These are phyloP conservation scores for Conringia planisiliqua DNA, from an alignment of 345 rosid species.

Conservation along the genomic window DNA sequence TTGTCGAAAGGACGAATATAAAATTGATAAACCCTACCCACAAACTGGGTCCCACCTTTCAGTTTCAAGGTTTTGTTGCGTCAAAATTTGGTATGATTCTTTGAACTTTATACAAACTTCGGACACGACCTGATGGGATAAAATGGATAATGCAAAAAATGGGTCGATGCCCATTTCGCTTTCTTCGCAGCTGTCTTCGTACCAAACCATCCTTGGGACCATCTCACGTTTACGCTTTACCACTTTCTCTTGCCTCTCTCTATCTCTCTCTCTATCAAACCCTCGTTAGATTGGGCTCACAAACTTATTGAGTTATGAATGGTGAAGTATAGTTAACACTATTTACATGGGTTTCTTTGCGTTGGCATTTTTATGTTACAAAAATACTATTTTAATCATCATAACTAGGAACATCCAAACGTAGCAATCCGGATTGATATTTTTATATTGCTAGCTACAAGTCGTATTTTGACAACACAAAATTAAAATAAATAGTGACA, in stretches of 20 bases:
- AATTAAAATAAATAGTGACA: no score
- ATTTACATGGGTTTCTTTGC: background rate
- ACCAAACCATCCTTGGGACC: slow-evolving; percentile 20
- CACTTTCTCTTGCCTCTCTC: background rate
- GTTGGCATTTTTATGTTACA: background rate
- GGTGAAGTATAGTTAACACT: background rate
- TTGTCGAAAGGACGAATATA: background rate
- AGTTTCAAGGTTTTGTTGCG: slow-evolving; percentile 18
- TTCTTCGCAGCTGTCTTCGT: slow-evolving; percentile 21
- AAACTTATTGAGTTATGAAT: background rate
- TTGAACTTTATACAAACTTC: slow-evolving; percentile 4
- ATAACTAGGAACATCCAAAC: background rate
- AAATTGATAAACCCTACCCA: slow-evolving; percentile 6
- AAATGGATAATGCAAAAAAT: slow-evolving; percentile 13
- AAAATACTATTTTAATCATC: background rate
- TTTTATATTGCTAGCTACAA: no score
- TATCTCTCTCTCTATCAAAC: slow-evolving; percentile 1
- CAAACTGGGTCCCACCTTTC: slow-evolving; percentile 10
- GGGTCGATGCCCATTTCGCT: slow-evolving; percentile 13
- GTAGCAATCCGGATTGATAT: no score
- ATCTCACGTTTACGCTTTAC: slow-evolving; percentile 26
- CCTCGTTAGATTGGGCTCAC: background rate
- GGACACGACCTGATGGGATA: slow-evolving; percentile 16
- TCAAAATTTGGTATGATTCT: slow-evolving; percentile 22
- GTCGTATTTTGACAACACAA: no score